Base-by-base conservation (phyloP, 768 basidiomycete species). In the Russula griseocarnosa region DNA sequence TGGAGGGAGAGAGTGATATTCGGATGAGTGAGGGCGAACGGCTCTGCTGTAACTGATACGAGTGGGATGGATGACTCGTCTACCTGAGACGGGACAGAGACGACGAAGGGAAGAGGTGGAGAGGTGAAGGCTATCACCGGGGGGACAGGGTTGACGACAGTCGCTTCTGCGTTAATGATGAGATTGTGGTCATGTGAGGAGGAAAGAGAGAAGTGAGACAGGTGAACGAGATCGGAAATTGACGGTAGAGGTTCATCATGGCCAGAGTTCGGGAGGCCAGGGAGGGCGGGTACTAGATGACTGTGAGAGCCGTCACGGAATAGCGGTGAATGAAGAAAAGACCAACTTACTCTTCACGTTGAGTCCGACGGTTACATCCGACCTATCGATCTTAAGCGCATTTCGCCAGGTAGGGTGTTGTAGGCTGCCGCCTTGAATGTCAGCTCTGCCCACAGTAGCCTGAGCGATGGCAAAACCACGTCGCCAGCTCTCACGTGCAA, bases 261-360 rank as follows among this genome's bases (percentile, higher is more conserved):
- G 18, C 85, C 85, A 3, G 86, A 85, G 22, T 74, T 72, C 20
- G 90, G 90, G 18, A 91, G 74, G 5, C 86, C 87, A 49, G 88
- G 86, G 9, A 91, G 68, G 9, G 76, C 71, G 9, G 86, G 87
- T 30, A 90, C 88, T 90, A 66, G 18, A 20, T 5, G 36, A 44
- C 52, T 64, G 52, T 67, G 11, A 69, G 53, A 42, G 64, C 16
- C 60, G 66, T 42, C 57, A 38, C 53, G 62, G 65, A 52, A 50
- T 36, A 28, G 49, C 18, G n/a, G 58, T 49, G 52, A 44, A 56
- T 42, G 30, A 13, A 40, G 26, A 61, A 59, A 47, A 16, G 26
- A 18, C 1, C 38, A 28, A 14, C 86, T 36, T 70, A 90, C 89
- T 77, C 59, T 81, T 80, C 58, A 88, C 62, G 44, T 74, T 79